Conservation (phyloP, 371 early-diverging fungal genomes). For the Syncephalastrum sp. region DNA sequence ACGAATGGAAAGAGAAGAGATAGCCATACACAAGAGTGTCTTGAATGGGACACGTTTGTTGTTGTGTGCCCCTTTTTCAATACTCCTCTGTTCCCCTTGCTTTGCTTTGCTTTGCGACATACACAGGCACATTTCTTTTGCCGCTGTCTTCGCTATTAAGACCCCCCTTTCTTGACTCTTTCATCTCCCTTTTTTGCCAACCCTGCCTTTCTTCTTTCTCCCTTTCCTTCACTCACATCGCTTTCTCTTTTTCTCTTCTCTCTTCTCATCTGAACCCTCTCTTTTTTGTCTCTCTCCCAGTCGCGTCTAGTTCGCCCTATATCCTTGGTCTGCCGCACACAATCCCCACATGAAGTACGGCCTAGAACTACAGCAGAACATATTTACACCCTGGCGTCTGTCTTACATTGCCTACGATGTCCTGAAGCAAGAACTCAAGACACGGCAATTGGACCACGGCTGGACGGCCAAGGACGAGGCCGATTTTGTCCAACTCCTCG, state of each 20-base stretch:
- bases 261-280: background rate
- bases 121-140: too few relatives aligned
- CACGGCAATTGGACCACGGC: conserved; percentile 37
- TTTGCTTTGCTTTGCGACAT: too few relatives aligned
- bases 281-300: background rate
- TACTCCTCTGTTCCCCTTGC: too few relatives aligned
- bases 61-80: too few relatives aligned
- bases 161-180: too few relatives aligned
- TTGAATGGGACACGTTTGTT: too few relatives aligned
- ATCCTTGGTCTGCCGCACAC: conserved; percentile 1
- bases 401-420: conserved; percentile 82
- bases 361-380: conserved; percentile 64
- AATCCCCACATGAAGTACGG: conserved; percentile 77
- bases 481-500: conserved; percentile 78
- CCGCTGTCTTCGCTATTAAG: too few relatives aligned
- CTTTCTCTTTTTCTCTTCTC: background rate
- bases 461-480: conserved; percentile 74
- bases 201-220: background rate
- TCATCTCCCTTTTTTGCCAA: conserved; percentile 3
- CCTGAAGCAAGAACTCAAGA: conserved; percentile 75
- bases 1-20: too few relatives aligned
- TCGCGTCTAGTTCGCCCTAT: conserved; percentile 1
- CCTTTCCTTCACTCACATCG: background rate
- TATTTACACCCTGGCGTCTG: conserved; percentile 77
- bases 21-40: too few relatives aligned